Percentiles rank a stretch among this genome's conserved stretches.
phyloP scores from a whole-genome alignment of 306 rosid species.

The Geum urbanum region DNA sequence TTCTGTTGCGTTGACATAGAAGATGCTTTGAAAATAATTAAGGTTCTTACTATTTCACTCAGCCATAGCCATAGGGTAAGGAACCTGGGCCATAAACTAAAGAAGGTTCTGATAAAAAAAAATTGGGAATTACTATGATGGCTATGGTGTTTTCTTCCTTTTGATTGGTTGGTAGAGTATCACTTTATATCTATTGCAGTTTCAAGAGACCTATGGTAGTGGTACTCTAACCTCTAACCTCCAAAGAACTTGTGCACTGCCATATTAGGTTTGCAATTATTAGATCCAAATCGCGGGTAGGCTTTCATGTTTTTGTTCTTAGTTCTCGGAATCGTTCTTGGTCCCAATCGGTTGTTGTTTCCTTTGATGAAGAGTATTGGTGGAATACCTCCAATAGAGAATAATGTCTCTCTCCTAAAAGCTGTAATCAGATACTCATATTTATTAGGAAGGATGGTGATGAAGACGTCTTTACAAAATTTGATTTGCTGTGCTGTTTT shows the following conservation, averaged over 20 bases:
- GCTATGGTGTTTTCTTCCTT: neutral
- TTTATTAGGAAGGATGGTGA: neutral
- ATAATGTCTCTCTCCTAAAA: constrained; percentile 1
- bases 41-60: constrained; percentile 24
- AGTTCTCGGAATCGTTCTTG: neutral
- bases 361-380: neutral
- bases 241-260: neutral
- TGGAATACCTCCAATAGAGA: neutral
- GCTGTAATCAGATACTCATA: constrained; percentile 1
- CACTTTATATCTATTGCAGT: neutral
- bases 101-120: constrained; percentile 12
- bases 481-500: neutral
- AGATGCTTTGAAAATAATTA: constrained; percentile 24
- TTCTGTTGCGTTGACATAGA: constrained; percentile 8
- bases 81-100: constrained; percentile 12
- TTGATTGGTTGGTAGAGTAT: neutral
- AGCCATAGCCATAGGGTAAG: constrained; percentile 13
- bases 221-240: constrained; percentile 7
- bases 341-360: neutral
- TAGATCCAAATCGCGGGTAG: neutral
- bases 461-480: neutral
- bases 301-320: neutral
- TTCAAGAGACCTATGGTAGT: neutral
- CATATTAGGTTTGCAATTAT: neutral
- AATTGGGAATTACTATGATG: neutral